These are phyloP conservation scores for Leishmania major DNA, from an alignment of 208 protist species.

Conservation along the genomic window DNA sequence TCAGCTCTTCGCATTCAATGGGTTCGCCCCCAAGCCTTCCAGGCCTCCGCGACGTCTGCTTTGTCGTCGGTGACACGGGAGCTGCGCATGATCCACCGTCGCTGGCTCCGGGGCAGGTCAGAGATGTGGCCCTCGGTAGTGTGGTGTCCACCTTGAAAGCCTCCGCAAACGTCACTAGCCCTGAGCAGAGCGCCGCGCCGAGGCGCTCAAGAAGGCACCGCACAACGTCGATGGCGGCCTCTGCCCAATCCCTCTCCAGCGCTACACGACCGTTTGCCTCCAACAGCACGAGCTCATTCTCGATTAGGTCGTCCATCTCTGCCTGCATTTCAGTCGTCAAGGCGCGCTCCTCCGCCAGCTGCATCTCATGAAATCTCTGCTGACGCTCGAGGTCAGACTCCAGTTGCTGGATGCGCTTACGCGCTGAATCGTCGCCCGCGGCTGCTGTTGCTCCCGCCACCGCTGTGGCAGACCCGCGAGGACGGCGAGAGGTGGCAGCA, in stretches of 20 bases:
- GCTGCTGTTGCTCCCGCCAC: background rate
- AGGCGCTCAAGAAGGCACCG: background rate
- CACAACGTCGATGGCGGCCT: constrained; percentile 2
- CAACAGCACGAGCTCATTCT: constrained; percentile 48
- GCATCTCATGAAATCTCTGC: constrained; percentile 28
- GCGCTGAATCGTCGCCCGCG: background rate
- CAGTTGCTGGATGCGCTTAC: constrained; percentile 8
- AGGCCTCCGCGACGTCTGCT: background rate
- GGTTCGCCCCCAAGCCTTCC: background rate
- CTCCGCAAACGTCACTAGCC: background rate
- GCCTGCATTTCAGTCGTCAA: constrained; percentile 70
- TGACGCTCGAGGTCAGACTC: constrained; percentile 27
- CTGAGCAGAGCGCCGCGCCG: background rate
- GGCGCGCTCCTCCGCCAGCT: constrained; percentile 44
- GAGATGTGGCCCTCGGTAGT: background rate
- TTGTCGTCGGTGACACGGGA: background rate
- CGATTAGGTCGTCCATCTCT: constrained; percentile 72
- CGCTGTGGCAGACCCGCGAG: background rate
- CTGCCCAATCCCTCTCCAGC: constrained; percentile 35
- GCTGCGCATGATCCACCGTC: background rate
- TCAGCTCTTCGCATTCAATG: background rate
- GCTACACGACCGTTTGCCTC: constrained; percentile 38
- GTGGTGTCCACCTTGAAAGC: background rate
- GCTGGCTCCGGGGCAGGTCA: background rate
- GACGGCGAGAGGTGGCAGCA: background rate